Evolutionary conservation across 306 rosid species (phyloP), one percentile per base, ranked within the genome.

Genomic region (Glycine soja): DNA sequence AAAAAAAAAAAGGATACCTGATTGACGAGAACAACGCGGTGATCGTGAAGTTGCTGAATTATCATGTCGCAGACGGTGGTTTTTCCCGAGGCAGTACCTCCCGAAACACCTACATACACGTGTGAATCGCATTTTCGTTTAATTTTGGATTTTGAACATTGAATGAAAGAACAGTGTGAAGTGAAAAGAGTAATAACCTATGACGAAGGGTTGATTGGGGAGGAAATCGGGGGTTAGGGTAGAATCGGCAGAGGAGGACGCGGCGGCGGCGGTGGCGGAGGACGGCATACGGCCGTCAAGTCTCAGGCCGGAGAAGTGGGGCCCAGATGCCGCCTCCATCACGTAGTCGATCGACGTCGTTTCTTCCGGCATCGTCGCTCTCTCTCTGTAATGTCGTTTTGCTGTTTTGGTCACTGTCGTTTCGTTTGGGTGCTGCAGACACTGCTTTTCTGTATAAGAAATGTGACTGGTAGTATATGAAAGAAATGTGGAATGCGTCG

Each of bases 81-180:
- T 89, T 95, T 95, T 38, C 99, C 99, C 0, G 99, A 95, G 72
- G 99, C 99, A 70, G 99, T 95, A 87, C 99, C 99, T 38, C 99
- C 99, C 8, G 96, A 93, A 86, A 95, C 99, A 19, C 99, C 99
- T 95, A 71, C 30, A 24, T 24, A 24, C 52, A 15, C 6, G 62
- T 42, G 73, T 52, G 13, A 18, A 58, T 8, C 19, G 13, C 70
- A n/a, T 38, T 38, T 36, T 64, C 11, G 19, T 38, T 65, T 34
- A 24, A 24, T 24, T 24, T 36, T 14, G 11, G 30, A 15, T 13
- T 3, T 3, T 11, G n/a, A 42, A 58, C 52, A 42, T 24, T 24
- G 15, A 8, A 58, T 70, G 14, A 51, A 47, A 24, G 30, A 24
- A 74, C 30, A 53, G 19, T 3, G 58, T 8, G 10, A 34, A 69